Base-by-base conservation (phyloP, 495 filamentous ascomycete genomes). In the Bacidia rubella region DNA sequence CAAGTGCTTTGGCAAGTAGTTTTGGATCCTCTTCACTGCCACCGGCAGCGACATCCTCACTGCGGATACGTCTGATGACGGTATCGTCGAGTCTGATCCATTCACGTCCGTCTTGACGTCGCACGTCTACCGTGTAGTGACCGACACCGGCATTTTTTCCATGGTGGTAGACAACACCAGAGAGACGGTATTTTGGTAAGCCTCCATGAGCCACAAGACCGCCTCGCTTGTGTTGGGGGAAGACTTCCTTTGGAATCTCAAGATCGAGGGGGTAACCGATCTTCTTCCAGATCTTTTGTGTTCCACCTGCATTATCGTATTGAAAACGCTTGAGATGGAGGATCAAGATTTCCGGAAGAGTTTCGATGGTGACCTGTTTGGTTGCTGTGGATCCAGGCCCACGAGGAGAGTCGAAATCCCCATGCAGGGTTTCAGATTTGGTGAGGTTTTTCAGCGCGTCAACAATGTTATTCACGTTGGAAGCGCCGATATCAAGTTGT, bases 211-310 rank as follows among this genome's bases (percentile, higher is more conserved):
- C 69, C 29, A 77, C 69, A 55, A 84, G 67, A 3, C 68, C 70
- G 52, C 80, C 82, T 42, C 89, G 79, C 59, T 79, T 82, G 52
- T 80, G 75, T 19, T 79, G 77, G 3, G 87, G 83, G 65, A 98
- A 85, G n/a, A 92, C 83, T 62, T 97, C 93, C 24, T 82, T 82
- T 1, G 92, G 92, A 56, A 98, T 87, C 63, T 95, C 92, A 35
- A 97, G 76, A 59, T 95, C 88, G 12, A 97, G 73, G 0, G 92
- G 92, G 60, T 98, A 97, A 32, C 87, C 90, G 58, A 98, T 74
- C 68, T 89, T 90, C 72, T 96, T 98, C 90, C 90, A 97, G 54
- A 97, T 94, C 68, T 98, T 98, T 61, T 95, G 85, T 0, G 89
- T 93, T 11, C 89, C 88, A 12, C 85, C 87, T n/a, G 79, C 74